phyloP scores from a whole-genome alignment of 192 early-diverging fungal genomes.

The Gryganskiella cystojenkinii region DNA sequence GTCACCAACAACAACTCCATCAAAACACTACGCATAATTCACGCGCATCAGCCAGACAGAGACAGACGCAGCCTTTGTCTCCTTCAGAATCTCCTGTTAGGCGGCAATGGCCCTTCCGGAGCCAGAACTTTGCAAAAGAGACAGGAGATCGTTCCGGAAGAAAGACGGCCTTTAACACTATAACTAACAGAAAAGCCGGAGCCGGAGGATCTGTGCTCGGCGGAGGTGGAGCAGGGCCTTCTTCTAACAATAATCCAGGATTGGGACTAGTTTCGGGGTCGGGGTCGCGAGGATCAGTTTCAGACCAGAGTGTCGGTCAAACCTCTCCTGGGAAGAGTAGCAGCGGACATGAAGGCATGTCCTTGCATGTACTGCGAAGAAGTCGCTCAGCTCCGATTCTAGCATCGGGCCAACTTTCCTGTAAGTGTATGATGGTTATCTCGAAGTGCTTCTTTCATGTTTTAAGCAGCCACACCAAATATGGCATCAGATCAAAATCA shows the following conservation, averaged over 20 bases:
- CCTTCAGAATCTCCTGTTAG: constrained; percentile 9
- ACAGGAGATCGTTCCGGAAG: neutral
- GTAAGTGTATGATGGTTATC: constrained; percentile 20
- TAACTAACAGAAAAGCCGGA: constrained; percentile 13
- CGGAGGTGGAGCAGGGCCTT: neutral
- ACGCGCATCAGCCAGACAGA: neutral
- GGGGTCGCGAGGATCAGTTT: neutral
- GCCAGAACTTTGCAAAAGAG: neutral
- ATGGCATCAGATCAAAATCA: no score
- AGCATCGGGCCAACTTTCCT: constrained; percentile 35
- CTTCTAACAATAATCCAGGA: no score
- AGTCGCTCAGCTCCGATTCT: constrained; percentile 39
- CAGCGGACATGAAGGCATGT: neutral
- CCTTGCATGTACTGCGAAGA: constrained; percentile 18
- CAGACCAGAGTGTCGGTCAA: neutral
- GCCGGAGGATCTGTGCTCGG: neutral
- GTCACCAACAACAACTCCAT: neutral
- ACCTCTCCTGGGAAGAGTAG: neutral
- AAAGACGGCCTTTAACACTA: constrained; percentile 9
- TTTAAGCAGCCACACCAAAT: no score
- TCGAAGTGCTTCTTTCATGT: no score
- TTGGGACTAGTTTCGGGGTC: no score
- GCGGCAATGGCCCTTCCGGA: constrained; percentile 9
- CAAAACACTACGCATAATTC: neutral
- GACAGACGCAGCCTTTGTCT: neutral